Evolutionary conservation across 192 early-diverging fungal species (phyloP).

Genomic region (Mortierella alpina): DNA sequence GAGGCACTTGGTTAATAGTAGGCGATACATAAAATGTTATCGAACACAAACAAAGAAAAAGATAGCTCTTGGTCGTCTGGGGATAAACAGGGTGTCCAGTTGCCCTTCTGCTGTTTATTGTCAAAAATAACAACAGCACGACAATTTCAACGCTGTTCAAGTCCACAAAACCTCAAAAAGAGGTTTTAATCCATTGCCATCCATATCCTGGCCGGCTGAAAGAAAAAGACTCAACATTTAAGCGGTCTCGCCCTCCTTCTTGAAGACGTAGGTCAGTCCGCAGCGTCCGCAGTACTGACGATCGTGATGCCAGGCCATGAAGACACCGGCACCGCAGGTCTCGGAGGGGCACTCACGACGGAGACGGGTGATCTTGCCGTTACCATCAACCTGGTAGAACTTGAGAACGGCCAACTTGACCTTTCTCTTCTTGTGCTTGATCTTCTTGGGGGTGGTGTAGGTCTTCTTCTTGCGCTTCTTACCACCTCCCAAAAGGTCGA

Average conservation of each 20-base stretch:
- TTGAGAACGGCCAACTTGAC: conserved; percentile 99
- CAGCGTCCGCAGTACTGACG: conserved; percentile 99
- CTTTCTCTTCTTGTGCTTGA: conserved; percentile 99
- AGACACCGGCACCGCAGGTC: conserved; percentile 98
- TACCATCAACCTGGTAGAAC: conserved; percentile 99
- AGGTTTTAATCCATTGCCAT: not conserved
- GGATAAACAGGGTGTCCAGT: no score
- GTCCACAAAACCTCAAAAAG: not conserved
- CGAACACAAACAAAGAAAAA: not conserved
- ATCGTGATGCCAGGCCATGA: conserved; percentile 98
- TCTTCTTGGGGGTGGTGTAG: conserved; percentile 99
- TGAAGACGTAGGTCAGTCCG: conserved; percentile 95
- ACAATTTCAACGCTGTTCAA: no score
- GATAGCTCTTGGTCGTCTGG: no score
- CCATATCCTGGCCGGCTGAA: not conserved
- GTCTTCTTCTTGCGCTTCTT: conserved; percentile 99
- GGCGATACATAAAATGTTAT: no score
- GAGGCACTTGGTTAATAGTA: conserved; percentile 19
- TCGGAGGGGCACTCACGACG: conserved; percentile 97
- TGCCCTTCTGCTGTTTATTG: no score
- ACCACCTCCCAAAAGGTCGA: conserved; percentile 80
- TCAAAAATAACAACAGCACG: no score
- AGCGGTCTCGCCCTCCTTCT: conserved; percentile 71
- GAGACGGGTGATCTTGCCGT: conserved; percentile 97
- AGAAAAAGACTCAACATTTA: conserved; percentile 21